Evolutionary conservation across 2,329 filamentous ascomycete species (phyloP).

Genomic region (Pseudocercospora pini-densiflorae): DNA sequence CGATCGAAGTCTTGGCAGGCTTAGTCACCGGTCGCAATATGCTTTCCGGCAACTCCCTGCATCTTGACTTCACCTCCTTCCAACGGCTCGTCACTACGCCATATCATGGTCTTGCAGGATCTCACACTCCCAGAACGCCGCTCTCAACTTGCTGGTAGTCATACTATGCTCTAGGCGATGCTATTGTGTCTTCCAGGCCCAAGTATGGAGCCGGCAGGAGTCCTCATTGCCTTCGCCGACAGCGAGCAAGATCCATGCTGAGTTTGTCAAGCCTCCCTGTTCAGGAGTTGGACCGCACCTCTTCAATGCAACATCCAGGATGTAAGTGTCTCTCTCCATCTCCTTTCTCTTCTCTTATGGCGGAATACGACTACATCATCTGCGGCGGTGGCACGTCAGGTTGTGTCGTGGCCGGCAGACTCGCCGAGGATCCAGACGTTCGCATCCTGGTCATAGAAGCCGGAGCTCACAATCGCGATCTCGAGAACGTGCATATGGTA

Average conservation of each 20-base stretch:
- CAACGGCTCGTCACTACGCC: not conserved
- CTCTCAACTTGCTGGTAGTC: not conserved
- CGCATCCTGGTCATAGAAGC: slow-evolving; percentile 36
- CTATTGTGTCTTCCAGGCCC: not conserved
- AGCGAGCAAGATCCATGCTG: not conserved
- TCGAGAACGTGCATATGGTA: slow-evolving; percentile 52
- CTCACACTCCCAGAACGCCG: not conserved
- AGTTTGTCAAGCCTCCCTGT: not conserved
- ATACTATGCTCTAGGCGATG: not conserved
- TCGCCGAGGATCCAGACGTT: slow-evolving; percentile 35
- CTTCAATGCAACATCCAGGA: no score
- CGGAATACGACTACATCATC: slow-evolving; percentile 29
- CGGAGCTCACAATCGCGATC: slow-evolving; percentile 35
- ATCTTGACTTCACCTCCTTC: not conserved
- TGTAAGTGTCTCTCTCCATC: not conserved
- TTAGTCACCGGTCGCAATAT: not conserved
- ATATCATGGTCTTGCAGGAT: not conserved
- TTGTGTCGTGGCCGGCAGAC: slow-evolving; percentile 34
- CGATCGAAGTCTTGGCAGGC: not conserved
- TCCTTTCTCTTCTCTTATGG: not conserved
- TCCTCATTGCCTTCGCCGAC: not conserved
- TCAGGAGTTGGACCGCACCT: not conserved
- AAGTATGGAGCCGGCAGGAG: not conserved
- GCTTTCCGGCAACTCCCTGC: not conserved
- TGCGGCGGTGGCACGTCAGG: slow-evolving; percentile 38